A percentile compares a stretch with the other conserved stretches of the same genome.
These are phyloP conservation scores for Amanita subjunquillea DNA, from an alignment of 768 basidiomycete species.

Conservation along the genomic window DNA sequence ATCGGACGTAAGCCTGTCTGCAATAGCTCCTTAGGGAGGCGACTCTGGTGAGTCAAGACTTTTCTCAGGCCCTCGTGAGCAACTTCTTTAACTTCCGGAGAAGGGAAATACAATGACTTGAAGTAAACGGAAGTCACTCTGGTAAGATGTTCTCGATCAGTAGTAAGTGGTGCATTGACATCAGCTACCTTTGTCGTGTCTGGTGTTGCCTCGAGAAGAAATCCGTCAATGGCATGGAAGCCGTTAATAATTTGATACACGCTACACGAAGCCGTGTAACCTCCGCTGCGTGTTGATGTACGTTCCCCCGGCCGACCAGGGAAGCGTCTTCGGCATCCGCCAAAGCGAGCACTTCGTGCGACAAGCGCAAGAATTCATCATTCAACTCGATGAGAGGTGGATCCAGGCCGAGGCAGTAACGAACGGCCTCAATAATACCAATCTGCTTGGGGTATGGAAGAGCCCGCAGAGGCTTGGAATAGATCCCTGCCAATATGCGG, in stretches of 20 bases:
- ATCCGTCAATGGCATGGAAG: slow-evolving; percentile 91
- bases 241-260: slow-evolving; percentile 86
- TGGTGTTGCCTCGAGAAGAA: slow-evolving; percentile 81
- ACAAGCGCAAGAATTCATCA: slow-evolving; percentile 82
- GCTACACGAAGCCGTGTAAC: slow-evolving; percentile 87
- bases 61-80: slow-evolving; percentile 89
- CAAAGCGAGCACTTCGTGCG: slow-evolving; percentile 89
- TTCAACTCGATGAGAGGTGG: slow-evolving; percentile 88
- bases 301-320: slow-evolving; percentile 62
- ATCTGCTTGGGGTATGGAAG: slow-evolving; percentile 93
- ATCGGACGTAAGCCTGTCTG: slow-evolving; percentile 95
- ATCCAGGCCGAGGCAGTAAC: slow-evolving; percentile 83
- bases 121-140: slow-evolving; percentile 96
- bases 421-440: slow-evolving; percentile 94
- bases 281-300: slow-evolving; percentile 70
- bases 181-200: slow-evolving; percentile 68
- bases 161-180: not conserved
- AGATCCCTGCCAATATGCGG: slow-evolving; percentile 81
- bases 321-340: slow-evolving; percentile 93
- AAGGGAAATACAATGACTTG: slow-evolving; percentile 92
- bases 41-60: slow-evolving; percentile 81
- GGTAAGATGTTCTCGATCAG: slow-evolving; percentile 3
- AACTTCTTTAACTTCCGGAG: slow-evolving; percentile 86
- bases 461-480: slow-evolving; percentile 92
- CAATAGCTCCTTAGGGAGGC: slow-evolving; percentile 88